These are phyloP conservation scores for Chenopodium quinoa DNA, from an alignment of 148 eudicot genomes.

Conservation along the genomic window DNA sequence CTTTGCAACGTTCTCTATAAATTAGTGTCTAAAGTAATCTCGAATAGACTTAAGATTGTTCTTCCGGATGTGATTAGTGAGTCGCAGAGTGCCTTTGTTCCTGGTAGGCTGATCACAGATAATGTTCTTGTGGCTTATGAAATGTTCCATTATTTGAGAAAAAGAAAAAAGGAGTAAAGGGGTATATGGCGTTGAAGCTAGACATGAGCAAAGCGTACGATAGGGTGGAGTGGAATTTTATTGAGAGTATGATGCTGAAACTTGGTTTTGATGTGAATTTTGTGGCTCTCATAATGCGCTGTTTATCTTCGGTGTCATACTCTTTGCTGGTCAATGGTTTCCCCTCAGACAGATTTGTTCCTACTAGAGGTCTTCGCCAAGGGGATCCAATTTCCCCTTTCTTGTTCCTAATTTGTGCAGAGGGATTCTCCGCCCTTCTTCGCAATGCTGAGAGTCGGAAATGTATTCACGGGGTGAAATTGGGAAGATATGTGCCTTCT, in stretches of 20 bases:
- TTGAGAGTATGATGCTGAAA: not conserved
- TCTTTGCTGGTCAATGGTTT: not conserved
- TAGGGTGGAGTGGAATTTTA: not conserved
- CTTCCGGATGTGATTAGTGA: not conserved
- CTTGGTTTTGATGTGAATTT: not conserved
- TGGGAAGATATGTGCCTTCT: not conserved
- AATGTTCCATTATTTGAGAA: not conserved
- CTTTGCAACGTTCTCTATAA: not conserved
- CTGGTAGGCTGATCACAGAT: not conserved
- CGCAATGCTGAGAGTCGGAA: not conserved
- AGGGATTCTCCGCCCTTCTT: not conserved
- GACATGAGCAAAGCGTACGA: not conserved
- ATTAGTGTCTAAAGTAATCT: not conserved
- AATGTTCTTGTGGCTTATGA: not conserved
- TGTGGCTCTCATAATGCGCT: no score
- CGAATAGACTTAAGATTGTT: not conserved
- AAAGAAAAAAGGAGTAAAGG: not conserved
- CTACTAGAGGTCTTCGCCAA: not conserved
- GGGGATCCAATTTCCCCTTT: not conserved
- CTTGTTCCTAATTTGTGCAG: not conserved
- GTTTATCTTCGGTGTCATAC: not conserved
- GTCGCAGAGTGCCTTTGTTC: not conserved
- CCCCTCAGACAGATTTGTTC: not conserved
- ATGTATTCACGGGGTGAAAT: not conserved
- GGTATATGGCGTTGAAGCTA: not conserved